Percentiles rank a stretch among this genome's conserved stretches.
Evolutionary conservation across 140 eudicot genomes (phyloP).

Genomic region (Erigeron philadelphicus): DNA sequence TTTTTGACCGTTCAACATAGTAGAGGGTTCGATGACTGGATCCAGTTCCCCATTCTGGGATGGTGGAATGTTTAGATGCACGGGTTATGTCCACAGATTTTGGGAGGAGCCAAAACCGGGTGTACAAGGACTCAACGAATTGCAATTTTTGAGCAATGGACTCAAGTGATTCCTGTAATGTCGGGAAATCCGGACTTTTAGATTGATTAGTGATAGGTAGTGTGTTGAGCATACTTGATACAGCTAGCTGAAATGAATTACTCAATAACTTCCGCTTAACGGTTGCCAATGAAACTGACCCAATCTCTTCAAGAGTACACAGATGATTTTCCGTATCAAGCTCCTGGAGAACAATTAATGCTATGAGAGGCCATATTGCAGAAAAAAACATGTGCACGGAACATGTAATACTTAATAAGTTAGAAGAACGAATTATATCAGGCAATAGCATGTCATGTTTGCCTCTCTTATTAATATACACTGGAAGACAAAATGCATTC

Average conservation of each 20-base stretch:
- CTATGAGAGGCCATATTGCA: slow-evolving; percentile 1
- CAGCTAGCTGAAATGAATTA: slow-evolving; percentile 72
- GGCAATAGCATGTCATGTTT: not conserved
- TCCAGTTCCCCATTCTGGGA: slow-evolving; percentile 70
- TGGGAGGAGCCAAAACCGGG: slow-evolving; percentile 75
- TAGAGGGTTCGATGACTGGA: slow-evolving; percentile 64
- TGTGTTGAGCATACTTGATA: slow-evolving; percentile 51
- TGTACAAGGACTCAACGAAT: slow-evolving; percentile 62
- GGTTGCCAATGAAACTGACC: slow-evolving; percentile 48
- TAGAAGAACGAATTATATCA: not conserved
- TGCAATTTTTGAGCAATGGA: slow-evolving; percentile 58
- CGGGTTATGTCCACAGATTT: slow-evolving; percentile 67
- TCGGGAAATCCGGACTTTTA: slow-evolving; percentile 36
- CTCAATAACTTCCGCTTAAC: slow-evolving; percentile 53
- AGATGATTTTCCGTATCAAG: slow-evolving; percentile 47
- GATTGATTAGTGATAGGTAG: slow-evolving; percentile 33
- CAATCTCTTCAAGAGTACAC: slow-evolving; percentile 48
- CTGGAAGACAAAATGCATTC: not conserved
- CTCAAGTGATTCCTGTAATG: slow-evolving; percentile 41
- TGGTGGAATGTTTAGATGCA: slow-evolving; percentile 44
- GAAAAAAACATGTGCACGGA: slow-evolving; percentile 3
- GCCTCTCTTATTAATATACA: not conserved
- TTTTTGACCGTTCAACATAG: slow-evolving; percentile 49
- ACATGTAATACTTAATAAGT: not conserved
- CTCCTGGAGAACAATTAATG: slow-evolving; percentile 47